Conservation (phyloP, 2,329 filamentous ascomycete species). For the Beauveria medogensis region DNA sequence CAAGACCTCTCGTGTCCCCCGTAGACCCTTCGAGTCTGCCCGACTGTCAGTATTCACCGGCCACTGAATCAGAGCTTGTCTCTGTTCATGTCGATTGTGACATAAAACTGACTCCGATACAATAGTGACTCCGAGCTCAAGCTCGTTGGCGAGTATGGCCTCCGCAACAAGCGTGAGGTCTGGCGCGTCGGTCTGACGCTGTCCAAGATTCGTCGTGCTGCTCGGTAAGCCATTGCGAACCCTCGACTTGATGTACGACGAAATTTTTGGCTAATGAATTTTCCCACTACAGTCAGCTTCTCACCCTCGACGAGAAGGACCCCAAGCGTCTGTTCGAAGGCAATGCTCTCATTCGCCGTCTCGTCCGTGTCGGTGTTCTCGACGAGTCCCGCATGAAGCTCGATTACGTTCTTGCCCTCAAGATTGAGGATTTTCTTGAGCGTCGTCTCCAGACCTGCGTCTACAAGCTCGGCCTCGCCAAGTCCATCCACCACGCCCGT, state of each 20-base stretch:
- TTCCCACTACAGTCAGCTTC: conserved; percentile 69
- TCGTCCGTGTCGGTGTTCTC: conserved; percentile 98
- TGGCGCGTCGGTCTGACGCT: conserved; percentile 99
- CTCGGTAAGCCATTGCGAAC: conserved; percentile 57
- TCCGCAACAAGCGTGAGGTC: conserved; percentile 99
- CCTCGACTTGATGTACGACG: no score
- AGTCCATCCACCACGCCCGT: conserved; percentile 99
- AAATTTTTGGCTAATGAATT: background rate
- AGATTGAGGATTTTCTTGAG: conserved; percentile 99
- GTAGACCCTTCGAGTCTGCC: conserved; percentile 98
- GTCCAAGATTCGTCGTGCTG: conserved; percentile 99
- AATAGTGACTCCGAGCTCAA: conserved; percentile 97
- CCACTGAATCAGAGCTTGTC: conserved; percentile 98
- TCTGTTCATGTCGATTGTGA: conserved; percentile 91
- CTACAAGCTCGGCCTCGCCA: conserved; percentile 99
- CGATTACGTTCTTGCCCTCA: conserved; percentile 99
- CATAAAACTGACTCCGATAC: conserved; percentile 55
- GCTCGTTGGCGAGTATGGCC: conserved; percentile 99
- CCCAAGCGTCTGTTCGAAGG: conserved; percentile 99
- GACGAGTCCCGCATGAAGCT: conserved; percentile 99
- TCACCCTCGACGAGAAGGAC: conserved; percentile 99
- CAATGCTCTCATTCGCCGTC: conserved; percentile 99
- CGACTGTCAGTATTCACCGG: conserved; percentile 95
- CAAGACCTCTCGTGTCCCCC: conserved; percentile 99
- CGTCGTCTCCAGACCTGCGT: conserved; percentile 99